Percentiles rank a stretch among this genome's conserved stretches.
phyloP scores from a whole-genome alignment of 768 basidiomycete species.

The Russula ochroleuca region DNA sequence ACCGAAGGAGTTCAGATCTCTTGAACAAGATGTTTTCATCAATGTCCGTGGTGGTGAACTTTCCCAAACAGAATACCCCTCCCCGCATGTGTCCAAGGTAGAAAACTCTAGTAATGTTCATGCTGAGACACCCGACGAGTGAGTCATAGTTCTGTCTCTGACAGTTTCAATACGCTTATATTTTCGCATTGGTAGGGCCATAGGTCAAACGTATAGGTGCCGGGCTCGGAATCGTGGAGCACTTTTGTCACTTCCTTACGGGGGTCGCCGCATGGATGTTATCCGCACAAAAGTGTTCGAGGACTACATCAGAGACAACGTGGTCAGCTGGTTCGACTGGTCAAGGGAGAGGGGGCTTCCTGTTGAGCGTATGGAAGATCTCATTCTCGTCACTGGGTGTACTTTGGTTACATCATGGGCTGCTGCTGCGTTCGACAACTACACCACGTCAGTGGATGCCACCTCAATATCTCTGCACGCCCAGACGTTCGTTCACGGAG shows the following conservation, averaged over 20 bases:
- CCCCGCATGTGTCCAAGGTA: neutral
- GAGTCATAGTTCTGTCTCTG: neutral
- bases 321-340: neutral
- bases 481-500: neutral
- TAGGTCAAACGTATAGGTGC: neutral
- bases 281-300: slow-evolving; percentile 7
- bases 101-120: neutral
- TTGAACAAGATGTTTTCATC: neutral
- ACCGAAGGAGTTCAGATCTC: neutral
- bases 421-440: neutral
- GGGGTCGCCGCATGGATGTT: neutral
- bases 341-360: neutral
- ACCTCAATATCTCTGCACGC: neutral
- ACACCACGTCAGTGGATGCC: neutral
- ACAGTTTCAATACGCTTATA: neutral
- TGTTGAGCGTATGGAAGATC: neutral
- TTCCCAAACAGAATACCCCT: neutral
- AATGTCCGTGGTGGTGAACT: neutral
- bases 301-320: slow-evolving; percentile 1
- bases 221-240: neutral
- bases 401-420: neutral
- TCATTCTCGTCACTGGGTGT: neutral
- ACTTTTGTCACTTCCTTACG: neutral
- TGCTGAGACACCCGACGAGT: neutral
- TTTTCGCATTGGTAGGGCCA: neutral